Base-by-base conservation (phyloP, 2,329 filamentous ascomycete genomes). In the Pseudocercospora fijiensis region DNA sequence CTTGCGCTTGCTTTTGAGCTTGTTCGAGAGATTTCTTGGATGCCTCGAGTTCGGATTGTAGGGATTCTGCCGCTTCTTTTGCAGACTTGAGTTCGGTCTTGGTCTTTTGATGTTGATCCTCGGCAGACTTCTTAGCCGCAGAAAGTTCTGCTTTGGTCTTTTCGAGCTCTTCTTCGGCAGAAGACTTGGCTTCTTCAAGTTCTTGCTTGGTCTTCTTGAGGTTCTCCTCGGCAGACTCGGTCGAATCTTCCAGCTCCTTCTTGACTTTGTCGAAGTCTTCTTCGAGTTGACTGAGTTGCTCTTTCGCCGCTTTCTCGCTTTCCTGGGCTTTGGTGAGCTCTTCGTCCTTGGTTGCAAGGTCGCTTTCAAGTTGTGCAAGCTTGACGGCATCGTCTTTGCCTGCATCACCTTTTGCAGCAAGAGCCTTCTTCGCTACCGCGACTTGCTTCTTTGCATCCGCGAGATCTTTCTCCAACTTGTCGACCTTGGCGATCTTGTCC, bases 181-280 rank as follows among this genome's bases (percentile, higher is more conserved):
- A 59, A 41, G 64, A 47, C 11, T 60, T 55, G 6, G 57, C 45
- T 16, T 57, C 61, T 30, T 61, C 53, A 28, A 67, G 56, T 27
- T 68, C 62, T 1, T 27, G 37, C 22, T 65, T 60, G 10, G 64
- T 62, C 37, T 64, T 65, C 6, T 58, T 45, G n/a, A 69, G 55
- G 28, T 65, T 61, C 22, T 65, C 52, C 59, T 66, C 64, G 1
- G 64, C 65, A 20, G 55, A 61, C 41, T 55, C 59, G 24, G 55
- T 59, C 18, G 43, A 53, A 26, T 52, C 56, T 20, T 66, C 37
- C 5, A 63, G 61, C 33, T 64, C 58, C 41, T 64, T 61, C 37
- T 64, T 62, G 27, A 55, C 57, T 4, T 60, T 51, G 27, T 59
- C 43, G 28, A 60, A 47, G 8, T 65, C 58, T 26, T 65, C 22